Percentiles rank a stretch among this genome's conserved stretches.
These are phyloP conservation scores for Fusarium solani-melongenae DNA, from an alignment of 2,329 filamentous ascomycete species.

Conservation along the genomic window DNA sequence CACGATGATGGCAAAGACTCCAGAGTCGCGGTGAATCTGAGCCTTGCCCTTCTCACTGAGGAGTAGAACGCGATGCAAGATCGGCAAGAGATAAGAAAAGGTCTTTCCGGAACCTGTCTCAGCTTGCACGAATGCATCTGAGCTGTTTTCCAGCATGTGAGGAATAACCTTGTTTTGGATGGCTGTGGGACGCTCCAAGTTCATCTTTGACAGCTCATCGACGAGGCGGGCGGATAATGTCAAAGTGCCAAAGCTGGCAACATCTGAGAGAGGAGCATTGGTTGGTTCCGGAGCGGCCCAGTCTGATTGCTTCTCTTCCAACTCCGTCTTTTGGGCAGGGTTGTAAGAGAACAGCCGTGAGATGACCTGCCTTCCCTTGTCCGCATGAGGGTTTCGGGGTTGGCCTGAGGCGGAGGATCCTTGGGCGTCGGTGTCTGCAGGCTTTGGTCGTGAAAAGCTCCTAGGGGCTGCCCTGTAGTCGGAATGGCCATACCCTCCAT, in stretches of 20 bases:
- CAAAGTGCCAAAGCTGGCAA: constrained; percentile 87
- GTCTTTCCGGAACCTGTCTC: constrained; percentile 99
- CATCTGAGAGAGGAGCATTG: constrained; percentile 88
- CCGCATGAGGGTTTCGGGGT: constrained; percentile 36
- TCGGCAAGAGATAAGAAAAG: constrained; percentile 91
- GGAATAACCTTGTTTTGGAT: constrained; percentile 93
- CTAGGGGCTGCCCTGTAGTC: constrained; percentile 28
- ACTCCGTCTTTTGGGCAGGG: constrained; percentile 74
- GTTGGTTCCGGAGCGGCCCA: constrained; percentile 77
- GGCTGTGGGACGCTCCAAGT: constrained; percentile 89
- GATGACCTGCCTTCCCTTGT: constrained; percentile 70
- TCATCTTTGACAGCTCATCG: constrained; percentile 85
- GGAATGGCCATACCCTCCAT: constrained; percentile 18
- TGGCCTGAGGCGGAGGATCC: constrained; percentile 18
- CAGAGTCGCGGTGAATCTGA: constrained; percentile 84
- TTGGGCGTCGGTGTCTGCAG: constrained; percentile 28
- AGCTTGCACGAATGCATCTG: constrained; percentile 95
- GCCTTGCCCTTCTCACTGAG: constrained; percentile 70
- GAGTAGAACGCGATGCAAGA: constrained; percentile 87
- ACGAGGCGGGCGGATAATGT: constrained; percentile 85
- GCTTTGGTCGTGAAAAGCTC: constrained; percentile 20
- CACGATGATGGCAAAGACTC: constrained; percentile 92
- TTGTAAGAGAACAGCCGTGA: constrained; percentile 96
- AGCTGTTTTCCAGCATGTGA: constrained; percentile 81
- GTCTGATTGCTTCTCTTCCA: constrained; percentile 60